Conservation (phyloP, 2,329 filamentous ascomycete genomes). For the Diaporthe ampelina region DNA sequence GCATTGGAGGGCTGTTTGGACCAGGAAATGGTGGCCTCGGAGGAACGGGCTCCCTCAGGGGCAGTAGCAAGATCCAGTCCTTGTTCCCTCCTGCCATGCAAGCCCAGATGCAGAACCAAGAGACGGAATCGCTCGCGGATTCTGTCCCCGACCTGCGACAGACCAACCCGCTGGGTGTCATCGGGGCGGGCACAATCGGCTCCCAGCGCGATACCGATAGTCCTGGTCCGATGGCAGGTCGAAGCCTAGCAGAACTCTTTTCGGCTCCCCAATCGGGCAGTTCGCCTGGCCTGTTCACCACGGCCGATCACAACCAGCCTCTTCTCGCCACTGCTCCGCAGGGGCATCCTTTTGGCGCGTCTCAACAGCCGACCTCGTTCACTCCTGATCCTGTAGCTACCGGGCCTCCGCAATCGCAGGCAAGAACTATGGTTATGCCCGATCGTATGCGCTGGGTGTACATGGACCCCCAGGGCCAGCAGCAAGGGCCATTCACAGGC, state of each 20-base stretch:
- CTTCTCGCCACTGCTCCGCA: constrained; percentile 51
- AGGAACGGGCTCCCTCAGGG: constrained; percentile 76
- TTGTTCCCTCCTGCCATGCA: constrained; percentile 92
- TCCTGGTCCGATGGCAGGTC: constrained; percentile 65
- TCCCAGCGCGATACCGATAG: constrained; percentile 71
- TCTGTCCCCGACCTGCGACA: constrained; percentile 72
- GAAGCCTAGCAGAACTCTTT: constrained; percentile 70
- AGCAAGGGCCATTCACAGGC: constrained; percentile 95
- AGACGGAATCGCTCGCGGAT: constrained; percentile 73
- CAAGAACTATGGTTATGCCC: constrained; percentile 98
- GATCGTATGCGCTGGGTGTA: constrained; percentile 99
- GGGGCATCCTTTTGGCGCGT: constrained; percentile 49
- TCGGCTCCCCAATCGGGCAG: constrained; percentile 53
- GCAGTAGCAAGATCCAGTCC: constrained; percentile 86
- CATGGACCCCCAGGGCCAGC: constrained; percentile 90
- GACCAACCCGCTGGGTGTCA: constrained; percentile 74
- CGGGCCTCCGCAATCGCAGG: constrained; percentile 74
- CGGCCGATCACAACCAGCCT: constrained; percentile 55
- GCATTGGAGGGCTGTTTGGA: constrained; percentile 79
- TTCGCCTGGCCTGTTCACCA: constrained; percentile 54
- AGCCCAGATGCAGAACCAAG: constrained; percentile 84
- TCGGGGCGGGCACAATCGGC: constrained; percentile 73
- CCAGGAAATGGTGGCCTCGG: constrained; percentile 67
- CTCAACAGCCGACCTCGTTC: constrained; percentile 48
- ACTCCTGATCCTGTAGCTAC: constrained; percentile 53